phyloP scores from a whole-genome alignment of 2,329 filamentous ascomycete genomes.

The Ophiostoma ips region DNA sequence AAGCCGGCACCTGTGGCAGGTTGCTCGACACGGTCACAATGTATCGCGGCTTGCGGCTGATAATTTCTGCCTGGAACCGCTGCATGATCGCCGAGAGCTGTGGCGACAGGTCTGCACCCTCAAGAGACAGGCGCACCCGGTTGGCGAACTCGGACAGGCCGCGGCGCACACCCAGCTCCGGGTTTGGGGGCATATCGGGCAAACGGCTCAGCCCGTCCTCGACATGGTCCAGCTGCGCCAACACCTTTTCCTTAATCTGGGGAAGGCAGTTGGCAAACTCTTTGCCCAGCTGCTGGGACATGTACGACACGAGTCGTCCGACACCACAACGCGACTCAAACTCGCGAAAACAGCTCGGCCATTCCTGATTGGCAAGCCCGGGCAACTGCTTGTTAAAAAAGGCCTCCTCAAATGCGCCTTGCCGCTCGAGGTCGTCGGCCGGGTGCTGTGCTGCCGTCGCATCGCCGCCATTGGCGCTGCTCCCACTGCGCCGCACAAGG shows the following conservation, averaged over 20 bases:
- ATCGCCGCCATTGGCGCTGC: neutral
- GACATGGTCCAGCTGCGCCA: slow-evolving; percentile 35
- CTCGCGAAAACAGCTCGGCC: slow-evolving; percentile 33
- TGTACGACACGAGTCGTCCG: slow-evolving; percentile 35
- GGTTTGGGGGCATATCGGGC: slow-evolving; percentile 54
- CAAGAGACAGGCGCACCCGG: slow-evolving; percentile 36
- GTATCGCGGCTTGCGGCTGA: slow-evolving; percentile 33
- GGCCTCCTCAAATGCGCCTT: slow-evolving; percentile 35
- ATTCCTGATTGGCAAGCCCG: slow-evolving; percentile 23
- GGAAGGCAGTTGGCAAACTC: slow-evolving; percentile 35
- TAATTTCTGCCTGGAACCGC: slow-evolving; percentile 35
- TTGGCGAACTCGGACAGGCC: slow-evolving; percentile 44
- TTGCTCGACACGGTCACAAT: slow-evolving; percentile 21
- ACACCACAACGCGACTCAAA: slow-evolving; percentile 39
- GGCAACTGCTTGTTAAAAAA: slow-evolving; percentile 29
- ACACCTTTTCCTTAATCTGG: slow-evolving; percentile 37
- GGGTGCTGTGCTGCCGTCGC: neutral
- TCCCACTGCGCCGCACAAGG: slow-evolving; percentile 1
- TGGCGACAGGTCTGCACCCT: slow-evolving; percentile 30
- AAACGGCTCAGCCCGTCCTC: slow-evolving; percentile 40
- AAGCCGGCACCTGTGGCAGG: neutral
- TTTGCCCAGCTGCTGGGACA: slow-evolving; percentile 38
- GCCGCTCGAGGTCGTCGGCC: slow-evolving; percentile 36
- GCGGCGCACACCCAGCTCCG: slow-evolving; percentile 49
- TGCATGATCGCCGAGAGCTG: slow-evolving; percentile 33